Conservation (phyloP, 2,329 filamentous ascomycete genomes). For the Penicillium fuscoglaucum region DNA sequence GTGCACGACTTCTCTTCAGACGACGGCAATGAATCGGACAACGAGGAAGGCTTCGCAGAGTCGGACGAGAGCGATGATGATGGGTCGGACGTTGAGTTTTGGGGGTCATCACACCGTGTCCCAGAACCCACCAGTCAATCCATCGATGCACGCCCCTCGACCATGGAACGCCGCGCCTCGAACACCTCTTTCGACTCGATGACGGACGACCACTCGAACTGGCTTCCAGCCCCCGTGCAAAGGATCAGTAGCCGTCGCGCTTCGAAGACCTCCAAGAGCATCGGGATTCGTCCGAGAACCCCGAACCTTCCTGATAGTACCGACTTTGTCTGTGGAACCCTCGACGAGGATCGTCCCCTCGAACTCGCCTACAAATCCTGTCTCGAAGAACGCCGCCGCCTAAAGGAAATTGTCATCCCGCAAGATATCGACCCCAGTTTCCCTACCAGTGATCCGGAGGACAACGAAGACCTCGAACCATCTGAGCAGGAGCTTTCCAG, state of each 20-base stretch:
- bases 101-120: conserved; percentile 51
- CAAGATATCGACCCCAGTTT: conserved; percentile 98
- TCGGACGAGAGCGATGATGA: conserved; percentile 64
- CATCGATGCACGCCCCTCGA: conserved; percentile 49
- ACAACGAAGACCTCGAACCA: conserved; percentile 74
- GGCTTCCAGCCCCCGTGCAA: conserved; percentile 34
- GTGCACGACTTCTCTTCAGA: conserved; percentile 53
- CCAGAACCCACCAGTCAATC: conserved; percentile 58
- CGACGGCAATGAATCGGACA: conserved; percentile 78
- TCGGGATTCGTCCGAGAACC: conserved; percentile 65
- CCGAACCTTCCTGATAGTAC: conserved; percentile 94
- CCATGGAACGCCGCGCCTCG: conserved; percentile 50
- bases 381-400: conserved; percentile 74
- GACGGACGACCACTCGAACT: conserved; percentile 34
- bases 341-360: conserved; percentile 92
- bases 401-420: conserved; percentile 80
- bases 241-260: conserved; percentile 34
- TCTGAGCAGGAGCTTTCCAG: conserved; percentile 54
- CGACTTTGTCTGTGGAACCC: conserved; percentile 96
- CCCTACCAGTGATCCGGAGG: conserved; percentile 87
- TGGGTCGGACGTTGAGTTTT: conserved; percentile 66
- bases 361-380: conserved; percentile 90
- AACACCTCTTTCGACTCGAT: conserved; percentile 57
- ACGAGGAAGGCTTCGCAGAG: conserved; percentile 69
- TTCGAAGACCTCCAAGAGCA: conserved; percentile 36